Base-by-base conservation (phyloP, 768 basidiomycete species). In the Leccinum longicurvipes region DNA sequence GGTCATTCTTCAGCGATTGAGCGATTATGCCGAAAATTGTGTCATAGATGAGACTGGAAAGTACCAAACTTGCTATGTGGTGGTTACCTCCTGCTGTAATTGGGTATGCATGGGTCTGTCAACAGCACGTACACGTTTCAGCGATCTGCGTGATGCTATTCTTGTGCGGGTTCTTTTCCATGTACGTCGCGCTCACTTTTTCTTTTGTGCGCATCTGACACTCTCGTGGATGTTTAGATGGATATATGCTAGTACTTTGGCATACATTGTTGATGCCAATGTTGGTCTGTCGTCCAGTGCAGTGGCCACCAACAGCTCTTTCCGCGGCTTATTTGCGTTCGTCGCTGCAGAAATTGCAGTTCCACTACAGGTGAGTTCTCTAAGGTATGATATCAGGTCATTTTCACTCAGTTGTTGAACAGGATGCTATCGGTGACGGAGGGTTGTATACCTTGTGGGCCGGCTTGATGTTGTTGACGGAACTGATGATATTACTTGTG, bases 181-280 rank as follows among this genome's bases (percentile, higher is more conserved):
- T 91, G 90, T 91, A 58, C 61, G 85, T 72, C 7, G 11, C 14
- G 9, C 31, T 7, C 4, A 17, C 23, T 7, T 32, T 25, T 11
- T 32, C 21, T 1, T 23, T n/a, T 32, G 45, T 29, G 8, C 17
- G 24, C 3, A 3, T n/a, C 28, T 62, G 19, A 54, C 17, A 9
- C n/a, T 39, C 3, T n/a, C 0, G 8, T 29, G 8, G 9, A 15
- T 34, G n/a, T 5, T 34, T 14, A 83, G 81, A 66, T 77, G 77
- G 70, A 82, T 85, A 49, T 89, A 89, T 67, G 73, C 85, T 1
- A 85, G 83, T 42, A 86, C 88, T 0, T 74, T 97, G 29, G 87
- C 93, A 0, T 95, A 93, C 66, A 81, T 95, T 31, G 91, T 94
- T 3, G 93, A 97, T 65, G 84, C 91, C 9, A 97, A 95, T 62